Base-by-base conservation (phyloP, 768 basidiomycete genomes). In the Leccinum fibrillosum region DNA sequence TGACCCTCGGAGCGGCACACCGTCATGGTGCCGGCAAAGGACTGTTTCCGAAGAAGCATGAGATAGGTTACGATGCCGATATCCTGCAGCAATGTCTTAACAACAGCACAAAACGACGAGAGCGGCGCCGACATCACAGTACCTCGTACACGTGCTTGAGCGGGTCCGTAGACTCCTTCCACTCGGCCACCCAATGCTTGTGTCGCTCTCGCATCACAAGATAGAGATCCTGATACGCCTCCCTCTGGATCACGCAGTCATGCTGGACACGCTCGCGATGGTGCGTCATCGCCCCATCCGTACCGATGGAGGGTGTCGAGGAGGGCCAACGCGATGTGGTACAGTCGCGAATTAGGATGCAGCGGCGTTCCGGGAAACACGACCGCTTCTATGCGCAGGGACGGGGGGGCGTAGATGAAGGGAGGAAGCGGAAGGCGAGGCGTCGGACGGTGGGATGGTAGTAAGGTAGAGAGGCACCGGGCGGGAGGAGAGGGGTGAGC, bases 61-160 rank as follows among this genome's bases (percentile, higher is more conserved):
- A 98, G 78, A 70, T 90, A 98, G 2, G 93, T 92, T 3, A 94
- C 94, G 45, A 98, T 95, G 15, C 92, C 92, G 35, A 98, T 92
- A 69, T 98, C 96, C 90, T 96, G 65, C 23, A 25, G 13, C 15
- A 21, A 26, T 26, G 7, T 26, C 7, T 39, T 3, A 39, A 17
- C 37, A 39, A 39, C 37, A 39, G 17, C 8, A 39, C 17, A n/a
- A 39, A 8, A 5, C 21, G 21, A 21, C 21, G 21, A 21, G 21
- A 21, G 21, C 21, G 21, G 15, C 39, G 45, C 12, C 23, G n/a
- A n/a, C n/a, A 9, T 42, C 42, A 30, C n/a, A 11, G 28, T 56
- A 86, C 90, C 82, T 95, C 93, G 57, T 88, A 95, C 7, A 95
- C 90, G 72, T 95, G 93, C 70, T 95, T 95, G 44, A 87, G 66